Percentiles rank a stretch among this genome's conserved stretches.
These are phyloP conservation scores for Talaromyces thailandensis DNA, from an alignment of 495 filamentous ascomycete species.

Conservation along the genomic window DNA sequence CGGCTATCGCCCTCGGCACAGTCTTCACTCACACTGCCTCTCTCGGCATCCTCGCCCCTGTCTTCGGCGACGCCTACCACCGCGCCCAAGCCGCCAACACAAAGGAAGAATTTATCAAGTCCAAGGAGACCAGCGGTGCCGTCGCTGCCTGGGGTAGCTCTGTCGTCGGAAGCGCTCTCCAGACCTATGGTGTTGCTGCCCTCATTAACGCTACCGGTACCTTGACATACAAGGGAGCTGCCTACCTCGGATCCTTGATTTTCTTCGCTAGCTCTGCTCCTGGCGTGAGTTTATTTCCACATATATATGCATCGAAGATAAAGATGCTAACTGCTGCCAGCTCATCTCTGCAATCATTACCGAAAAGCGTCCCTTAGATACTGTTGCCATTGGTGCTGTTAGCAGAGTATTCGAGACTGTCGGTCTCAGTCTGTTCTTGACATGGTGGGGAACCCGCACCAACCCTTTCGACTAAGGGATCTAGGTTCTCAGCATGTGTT, in stretches of 20 bases:
- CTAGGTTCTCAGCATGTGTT: background rate
- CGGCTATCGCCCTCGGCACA: slow-evolving; percentile 91
- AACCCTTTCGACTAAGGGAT: slow-evolving; percentile 60
- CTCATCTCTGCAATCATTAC: slow-evolving; percentile 78
- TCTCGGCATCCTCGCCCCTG: slow-evolving; percentile 71
- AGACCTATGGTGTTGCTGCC: slow-evolving; percentile 91
- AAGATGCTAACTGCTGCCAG: slow-evolving; percentile 28
- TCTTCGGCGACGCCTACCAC: slow-evolving; percentile 95
- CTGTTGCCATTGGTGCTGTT: slow-evolving; percentile 73
- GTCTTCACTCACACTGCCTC: slow-evolving; percentile 85
- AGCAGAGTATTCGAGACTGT: slow-evolving; percentile 88
- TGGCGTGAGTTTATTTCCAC: slow-evolving; percentile 51
- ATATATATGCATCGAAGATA: background rate
- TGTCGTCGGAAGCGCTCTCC: slow-evolving; percentile 76
- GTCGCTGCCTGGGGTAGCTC: slow-evolving; percentile 87
- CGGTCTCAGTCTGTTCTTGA: slow-evolving; percentile 82
- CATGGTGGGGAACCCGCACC: slow-evolving; percentile 94
- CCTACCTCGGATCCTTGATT: slow-evolving; percentile 83
- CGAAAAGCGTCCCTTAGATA: slow-evolving; percentile 86
- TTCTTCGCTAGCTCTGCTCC: slow-evolving; percentile 88
- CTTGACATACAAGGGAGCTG: slow-evolving; percentile 90
- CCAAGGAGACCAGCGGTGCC: slow-evolving; percentile 81
- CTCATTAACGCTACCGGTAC: slow-evolving; percentile 94
- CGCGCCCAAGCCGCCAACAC: slow-evolving; percentile 84
- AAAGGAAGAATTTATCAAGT: slow-evolving; percentile 93